Percentiles rank a stretch among this genome's conserved stretches.
Evolutionary conservation across 345 rosid species (phyloP).

Genomic region (Geranium brycei): DNA sequence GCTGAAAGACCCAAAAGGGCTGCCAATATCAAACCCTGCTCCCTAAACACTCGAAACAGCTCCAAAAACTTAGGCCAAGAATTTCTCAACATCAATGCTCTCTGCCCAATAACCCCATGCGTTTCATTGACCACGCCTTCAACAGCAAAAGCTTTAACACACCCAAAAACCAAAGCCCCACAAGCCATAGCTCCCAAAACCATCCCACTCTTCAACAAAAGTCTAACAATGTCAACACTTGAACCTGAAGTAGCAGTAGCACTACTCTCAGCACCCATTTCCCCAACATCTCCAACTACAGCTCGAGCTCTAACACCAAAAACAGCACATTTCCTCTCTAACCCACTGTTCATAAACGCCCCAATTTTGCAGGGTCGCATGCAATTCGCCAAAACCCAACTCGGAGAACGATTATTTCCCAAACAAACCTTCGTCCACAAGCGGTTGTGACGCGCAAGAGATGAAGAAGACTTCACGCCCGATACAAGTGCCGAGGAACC

Average conservation of each 20-base stretch:
- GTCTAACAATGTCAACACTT: slow-evolving; percentile 25
- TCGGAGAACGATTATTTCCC: slow-evolving; percentile 14
- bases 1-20: slow-evolving; percentile 69
- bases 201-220: slow-evolving; percentile 36
- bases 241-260: slow-evolving; percentile 5
- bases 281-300: slow-evolving; percentile 14
- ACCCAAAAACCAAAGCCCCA: slow-evolving; percentile 45
- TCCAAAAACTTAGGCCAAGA: slow-evolving; percentile 64
- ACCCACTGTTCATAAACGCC: slow-evolving; percentile 9
- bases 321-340: slow-evolving; percentile 6
- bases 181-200: slow-evolving; percentile 50
- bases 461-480: not conserved
- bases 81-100: slow-evolving; percentile 40
- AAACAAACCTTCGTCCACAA: slow-evolving; percentile 8
- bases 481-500: not conserved
- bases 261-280: slow-evolving; percentile 13
- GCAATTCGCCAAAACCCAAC: slow-evolving; percentile 15
- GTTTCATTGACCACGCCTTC: slow-evolving; percentile 60
- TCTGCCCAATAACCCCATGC: slow-evolving; percentile 55
- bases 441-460: not conserved
- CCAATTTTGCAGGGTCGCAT: slow-evolving; percentile 10
- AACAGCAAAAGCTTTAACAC: slow-evolving; percentile 50
- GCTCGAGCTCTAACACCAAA: slow-evolving; percentile 13
- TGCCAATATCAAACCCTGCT: slow-evolving; percentile 70
- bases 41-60: slow-evolving; percentile 57